Base-by-base conservation (phyloP, 164 flowering plant genomes). In the Vitis amurensis region DNA sequence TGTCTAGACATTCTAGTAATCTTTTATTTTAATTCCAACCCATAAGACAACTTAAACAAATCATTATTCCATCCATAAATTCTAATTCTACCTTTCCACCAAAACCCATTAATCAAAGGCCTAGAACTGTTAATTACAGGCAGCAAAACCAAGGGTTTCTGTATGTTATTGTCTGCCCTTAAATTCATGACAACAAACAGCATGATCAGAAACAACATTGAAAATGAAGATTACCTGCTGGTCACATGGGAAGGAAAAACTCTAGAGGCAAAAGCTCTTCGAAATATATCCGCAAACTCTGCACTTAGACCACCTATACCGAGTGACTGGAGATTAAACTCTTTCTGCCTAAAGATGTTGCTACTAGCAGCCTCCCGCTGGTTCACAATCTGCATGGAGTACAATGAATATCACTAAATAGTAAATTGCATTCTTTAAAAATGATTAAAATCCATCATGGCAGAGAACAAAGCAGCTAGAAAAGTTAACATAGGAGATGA, bases 261-360 rank as follows among this genome's bases (percentile, higher is more conserved):
- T 68, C 99, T 89, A 63, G 98, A 96, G 8, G 99, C 98, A 89
- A 96, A 96, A 73, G 98, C 99, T 83, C 98, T 88, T 79, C 97
- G 88, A 80, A 96, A 96, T 81, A 96, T 96, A 73, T 96, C 97
- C 37, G 94, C 89, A 80, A 96, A 93, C 81, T 96, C 99, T 49
- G 83, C 92, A 86, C 97, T 85, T 63, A 96, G 71, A 73, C 99
- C 99, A 78, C 99, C 99, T 44, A 93, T 93, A 64, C 99, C 99
- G 49, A 91, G 83, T 30, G 91, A 82, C 70, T 89, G 78, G 63
- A 93, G 94, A 80, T 96, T 93, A 71, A 96, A 91, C 63, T 96
- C 99, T 74, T 96, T 96, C 8, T 92, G 97, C 83, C 75, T 88
- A 72, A 96, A 96, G 56, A 96, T 85, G 72, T 83, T 91, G 82